A percentile compares a stretch with the other conserved stretches of the same genome.
Evolutionary conservation across 352 stramenopile species (phyloP).

Genomic region (Phytophthora litchii): DNA sequence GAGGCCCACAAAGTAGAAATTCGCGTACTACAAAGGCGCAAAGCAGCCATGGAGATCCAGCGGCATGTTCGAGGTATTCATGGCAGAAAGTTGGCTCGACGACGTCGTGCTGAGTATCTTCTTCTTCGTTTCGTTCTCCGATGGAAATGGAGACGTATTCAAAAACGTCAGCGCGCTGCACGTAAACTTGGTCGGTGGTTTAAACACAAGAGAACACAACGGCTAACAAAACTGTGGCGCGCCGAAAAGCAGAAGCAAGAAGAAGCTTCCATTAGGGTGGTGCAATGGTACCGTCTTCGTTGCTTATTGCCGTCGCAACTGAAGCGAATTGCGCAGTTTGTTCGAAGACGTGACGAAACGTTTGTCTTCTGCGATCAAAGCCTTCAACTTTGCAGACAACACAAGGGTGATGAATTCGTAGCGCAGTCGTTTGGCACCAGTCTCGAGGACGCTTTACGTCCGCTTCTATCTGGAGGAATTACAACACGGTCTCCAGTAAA

Average conservation of each 20-base stretch:
- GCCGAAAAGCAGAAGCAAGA: conserved; percentile 34
- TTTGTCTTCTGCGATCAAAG: conserved; percentile 44
- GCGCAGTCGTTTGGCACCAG: conserved; percentile 34
- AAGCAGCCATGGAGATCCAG: conserved; percentile 47
- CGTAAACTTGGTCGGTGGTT: conserved; percentile 47
- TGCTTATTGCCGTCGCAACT: conserved; percentile 36
- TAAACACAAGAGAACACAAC: conserved; percentile 39
- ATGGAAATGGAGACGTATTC: conserved; percentile 44
- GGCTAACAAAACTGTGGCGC: conserved; percentile 41
- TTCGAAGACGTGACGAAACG: conserved; percentile 37
- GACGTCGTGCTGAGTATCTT: conserved; percentile 31
- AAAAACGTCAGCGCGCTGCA: conserved; percentile 27
- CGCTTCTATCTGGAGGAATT: conserved; percentile 15
- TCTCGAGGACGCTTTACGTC: conserved; percentile 28
- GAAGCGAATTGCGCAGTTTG: conserved; percentile 12
- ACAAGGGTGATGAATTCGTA: conserved; percentile 45
- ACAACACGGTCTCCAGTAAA: conserved; percentile 18
- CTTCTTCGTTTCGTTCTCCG: conserved; percentile 34
- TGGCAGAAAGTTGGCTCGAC: conserved; percentile 26
- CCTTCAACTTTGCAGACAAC: conserved; percentile 45
- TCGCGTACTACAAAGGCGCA: conserved; percentile 25
- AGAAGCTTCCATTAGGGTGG: conserved; percentile 31
- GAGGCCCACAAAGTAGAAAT: conserved; percentile 41
- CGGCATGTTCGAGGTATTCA: conserved; percentile 34
- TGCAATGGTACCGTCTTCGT: conserved; percentile 33